Evolutionary conservation across 148 eudicot genomes (phyloP), one percentile per base, ranked within the genome.

Genomic region (Camellia granthamiana): DNA sequence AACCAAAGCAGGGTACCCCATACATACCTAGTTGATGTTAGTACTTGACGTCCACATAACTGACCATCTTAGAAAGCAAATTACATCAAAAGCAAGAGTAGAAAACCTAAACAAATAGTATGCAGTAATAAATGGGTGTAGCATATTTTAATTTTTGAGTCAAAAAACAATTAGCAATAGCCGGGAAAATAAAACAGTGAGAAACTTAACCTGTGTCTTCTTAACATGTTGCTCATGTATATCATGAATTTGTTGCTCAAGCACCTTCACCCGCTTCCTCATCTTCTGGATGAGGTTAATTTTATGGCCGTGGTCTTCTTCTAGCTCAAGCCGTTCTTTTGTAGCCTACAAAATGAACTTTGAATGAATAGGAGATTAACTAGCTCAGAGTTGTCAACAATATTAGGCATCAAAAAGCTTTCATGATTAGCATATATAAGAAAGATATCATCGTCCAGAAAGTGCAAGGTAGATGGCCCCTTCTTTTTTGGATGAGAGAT

Each of bases 171-270:
- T 52, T 5, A 72, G 5, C 43, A 44, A 52, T 8, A 23, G 51
- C 6, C 58, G 16, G 44, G 64, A 51, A 60, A 69, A 49, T 30
- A 47, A 7, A 64, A 58, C 13, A 72, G 58, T 19, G 18, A 16
- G 23, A 38, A 19, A 59, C 54, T 43, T 74, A 47, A 95, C 99
- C 98, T 96, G 99, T 69, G 94, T 92, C 79, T 84, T 84, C 81
- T 83, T 90, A 46, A 86, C 19, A 82, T 88, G 86, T 83, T 89
- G 93, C 84, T 91, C 97, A 79, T 90, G 85, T 71, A 89, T 83
- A 75, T 88, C 88, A 41, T 77, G 86, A 81, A 90, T 87, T 79
- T 93, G 91, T 76, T 86, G 88, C 83, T 91, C 90, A 63, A 91
- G 84, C 55, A 65, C 79, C 81, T 87, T 78, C 72, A 86, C 77